A percentile compares a stretch with the other conserved stretches of the same genome.
Evolutionary conservation across 352 stramenopile genomes (phyloP).

Genomic region (Globisporangium megalacanthum): DNA sequence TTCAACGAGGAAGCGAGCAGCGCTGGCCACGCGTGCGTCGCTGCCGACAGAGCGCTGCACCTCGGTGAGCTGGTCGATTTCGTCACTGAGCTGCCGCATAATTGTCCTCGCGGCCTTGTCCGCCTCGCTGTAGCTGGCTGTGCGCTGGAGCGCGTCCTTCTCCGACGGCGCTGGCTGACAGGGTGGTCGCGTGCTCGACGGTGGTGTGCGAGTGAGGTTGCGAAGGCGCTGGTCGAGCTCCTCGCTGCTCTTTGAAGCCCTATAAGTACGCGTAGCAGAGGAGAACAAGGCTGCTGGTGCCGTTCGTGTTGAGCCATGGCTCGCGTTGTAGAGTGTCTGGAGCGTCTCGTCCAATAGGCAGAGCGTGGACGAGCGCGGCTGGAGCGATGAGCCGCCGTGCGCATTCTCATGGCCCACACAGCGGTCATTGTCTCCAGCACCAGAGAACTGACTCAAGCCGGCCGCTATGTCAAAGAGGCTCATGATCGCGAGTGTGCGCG

Average conservation of each 20-base stretch:
- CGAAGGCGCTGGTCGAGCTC: conserved; percentile 8
- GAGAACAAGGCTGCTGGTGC: background rate
- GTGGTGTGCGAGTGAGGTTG: background rate
- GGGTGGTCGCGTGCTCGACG: background rate
- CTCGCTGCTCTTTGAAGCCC: conserved; percentile 3
- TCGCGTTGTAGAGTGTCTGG: conserved; percentile 34
- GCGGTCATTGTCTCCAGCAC: background rate
- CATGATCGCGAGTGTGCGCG: conserved; percentile 16
- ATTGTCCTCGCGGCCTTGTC: conserved; percentile 31
- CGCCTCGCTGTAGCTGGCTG: conserved; percentile 13
- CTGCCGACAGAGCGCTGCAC: conserved; percentile 1
- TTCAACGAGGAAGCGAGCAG: conserved; percentile 29
- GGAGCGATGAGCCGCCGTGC: background rate
- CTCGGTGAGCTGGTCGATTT: conserved; percentile 31
- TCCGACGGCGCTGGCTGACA: background rate
- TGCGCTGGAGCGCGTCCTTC: background rate
- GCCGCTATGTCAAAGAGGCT: conserved; percentile 64
- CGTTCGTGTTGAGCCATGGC: background rate
- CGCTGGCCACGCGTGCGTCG: conserved; percentile 4
- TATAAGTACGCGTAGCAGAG: background rate
- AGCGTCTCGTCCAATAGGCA: conserved; percentile 50
- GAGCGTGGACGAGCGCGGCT: conserved; percentile 18
- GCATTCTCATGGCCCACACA: background rate
- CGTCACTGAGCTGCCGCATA: conserved; percentile 36
- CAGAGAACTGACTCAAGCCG: conserved; percentile 39